Evolutionary conservation across 202 grass and related monocot genomes (phyloP).

Genomic region (Tripidium arundinaceum): DNA sequence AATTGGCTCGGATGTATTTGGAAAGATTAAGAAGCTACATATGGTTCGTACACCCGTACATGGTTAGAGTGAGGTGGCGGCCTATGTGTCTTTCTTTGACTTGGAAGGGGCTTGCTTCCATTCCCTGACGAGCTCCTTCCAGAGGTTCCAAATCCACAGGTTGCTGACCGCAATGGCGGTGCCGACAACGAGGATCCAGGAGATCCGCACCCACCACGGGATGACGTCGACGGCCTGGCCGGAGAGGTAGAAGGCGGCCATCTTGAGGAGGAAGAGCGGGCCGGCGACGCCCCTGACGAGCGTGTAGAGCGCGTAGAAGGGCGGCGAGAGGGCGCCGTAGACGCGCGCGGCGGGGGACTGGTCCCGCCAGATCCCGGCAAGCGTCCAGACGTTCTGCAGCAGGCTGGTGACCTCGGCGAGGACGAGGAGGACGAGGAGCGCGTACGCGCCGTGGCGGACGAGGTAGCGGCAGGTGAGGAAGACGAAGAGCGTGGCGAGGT

Average conservation of each 20-base stretch:
- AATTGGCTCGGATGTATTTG: neutral
- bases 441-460: slow-evolving; percentile 68
- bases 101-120: slow-evolving; percentile 39
- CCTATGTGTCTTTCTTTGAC: slow-evolving; percentile 57
- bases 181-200: slow-evolving; percentile 85
- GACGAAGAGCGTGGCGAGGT: slow-evolving; percentile 92
- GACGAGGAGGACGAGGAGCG: slow-evolving; percentile 75
- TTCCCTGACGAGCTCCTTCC: slow-evolving; percentile 69
- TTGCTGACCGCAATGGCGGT: slow-evolving; percentile 74
- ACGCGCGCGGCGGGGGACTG: slow-evolving; percentile 52
- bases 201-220: slow-evolving; percentile 76
- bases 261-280: slow-evolving; percentile 73
- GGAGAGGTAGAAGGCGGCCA: slow-evolving; percentile 70
- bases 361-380: slow-evolving; percentile 66
- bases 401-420: slow-evolving; percentile 84
- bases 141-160: slow-evolving; percentile 92
- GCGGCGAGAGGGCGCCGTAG: slow-evolving; percentile 58
- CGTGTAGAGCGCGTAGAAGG: slow-evolving; percentile 86
- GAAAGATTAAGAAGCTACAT: slow-evolving; percentile 13
- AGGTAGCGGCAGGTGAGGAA: slow-evolving; percentile 89
- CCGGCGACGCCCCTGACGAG: slow-evolving; percentile 70
- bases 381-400: slow-evolving; percentile 87
- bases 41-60: neutral
- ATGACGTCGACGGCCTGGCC: slow-evolving; percentile 62
- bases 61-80: neutral